These are phyloP conservation scores for Coleophoma eucalyptorum DNA, from an alignment of 2,329 filamentous ascomycete genomes.

Conservation along the genomic window DNA sequence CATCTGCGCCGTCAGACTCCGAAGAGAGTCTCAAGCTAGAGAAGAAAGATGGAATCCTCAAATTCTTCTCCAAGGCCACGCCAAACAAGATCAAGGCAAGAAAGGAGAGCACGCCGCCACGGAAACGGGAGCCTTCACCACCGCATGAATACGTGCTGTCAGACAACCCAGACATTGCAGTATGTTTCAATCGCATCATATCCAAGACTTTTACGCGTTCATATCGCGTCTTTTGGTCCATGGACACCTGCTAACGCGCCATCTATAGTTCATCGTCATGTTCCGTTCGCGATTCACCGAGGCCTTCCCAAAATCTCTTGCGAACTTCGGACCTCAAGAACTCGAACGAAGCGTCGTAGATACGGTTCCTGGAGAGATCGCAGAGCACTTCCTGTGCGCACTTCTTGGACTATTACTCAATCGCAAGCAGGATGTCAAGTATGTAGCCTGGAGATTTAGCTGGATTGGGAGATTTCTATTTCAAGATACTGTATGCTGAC, in stretches of 20 bases:
- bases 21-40: slow-evolving; percentile 46
- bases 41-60: slow-evolving; percentile 56
- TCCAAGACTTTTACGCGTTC: slow-evolving; percentile 38
- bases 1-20: slow-evolving; percentile 51
- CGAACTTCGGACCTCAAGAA: slow-evolving; percentile 92
- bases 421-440: slow-evolving; percentile 99
- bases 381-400: slow-evolving; percentile 86
- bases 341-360: slow-evolving; percentile 84
- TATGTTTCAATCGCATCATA: slow-evolving; percentile 55
- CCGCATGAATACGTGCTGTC: slow-evolving; percentile 86
- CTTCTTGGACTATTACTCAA: slow-evolving; percentile 86
- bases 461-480: neutral
- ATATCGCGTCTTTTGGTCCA: slow-evolving; percentile 41
- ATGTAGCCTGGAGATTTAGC: slow-evolving; percentile 35
- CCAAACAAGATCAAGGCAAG: slow-evolving; percentile 40
- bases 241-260: slow-evolving; percentile 27
- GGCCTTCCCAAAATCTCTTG: slow-evolving; percentile 79
- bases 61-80: slow-evolving; percentile 60
- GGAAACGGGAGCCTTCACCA: slow-evolving; percentile 82
- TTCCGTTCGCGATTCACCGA: slow-evolving; percentile 92
- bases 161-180: slow-evolving; percentile 88
- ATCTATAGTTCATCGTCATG: slow-evolving; percentile 88
- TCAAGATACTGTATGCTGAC: slow-evolving; percentile 7
- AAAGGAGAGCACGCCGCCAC: slow-evolving; percentile 56
- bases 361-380: slow-evolving; percentile 73